These are phyloP conservation scores for Trametes punicea DNA, from an alignment of 768 basidiomycete genomes.

Conservation along the genomic window DNA sequence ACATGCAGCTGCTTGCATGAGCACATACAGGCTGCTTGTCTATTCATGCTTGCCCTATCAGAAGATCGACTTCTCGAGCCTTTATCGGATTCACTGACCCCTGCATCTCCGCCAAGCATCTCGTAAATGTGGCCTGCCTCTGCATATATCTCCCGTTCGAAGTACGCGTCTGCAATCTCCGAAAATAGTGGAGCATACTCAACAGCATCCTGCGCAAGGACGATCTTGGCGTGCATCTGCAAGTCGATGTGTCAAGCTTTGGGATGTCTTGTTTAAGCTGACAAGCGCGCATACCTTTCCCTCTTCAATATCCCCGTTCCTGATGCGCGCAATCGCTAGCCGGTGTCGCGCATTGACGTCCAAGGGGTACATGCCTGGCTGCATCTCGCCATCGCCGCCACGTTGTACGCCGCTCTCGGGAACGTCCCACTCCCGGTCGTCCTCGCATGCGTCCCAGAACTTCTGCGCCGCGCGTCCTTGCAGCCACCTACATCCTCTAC, in stretches of 20 bases:
- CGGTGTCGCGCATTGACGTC: constrained; percentile 81
- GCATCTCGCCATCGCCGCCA: constrained; percentile 40
- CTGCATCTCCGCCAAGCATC: constrained; percentile 67
- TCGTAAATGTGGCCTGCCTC: constrained; percentile 83
- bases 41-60: constrained; percentile 35
- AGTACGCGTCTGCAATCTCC: constrained; percentile 85
- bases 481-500: constrained; percentile 85
- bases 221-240: constrained; percentile 73
- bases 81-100: constrained; percentile 39
- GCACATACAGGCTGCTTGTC: constrained; percentile 71
- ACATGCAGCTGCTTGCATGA: constrained; percentile 80
- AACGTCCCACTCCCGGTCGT: constrained; percentile 88
- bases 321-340: constrained; percentile 78
- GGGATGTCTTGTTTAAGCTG: not conserved
- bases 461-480: constrained; percentile 71
- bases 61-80: not conserved
- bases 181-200: constrained; percentile 77
- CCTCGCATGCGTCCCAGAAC: constrained; percentile 78
- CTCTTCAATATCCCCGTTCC: constrained; percentile 74
- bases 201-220: constrained; percentile 66
- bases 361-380: constrained; percentile 56
- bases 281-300: constrained; percentile 57
- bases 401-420: constrained; percentile 31
- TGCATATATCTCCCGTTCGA: constrained; percentile 68
- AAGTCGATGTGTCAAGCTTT: not conserved